Evolutionary conservation across 345 rosid species (phyloP), one percentile per base, ranked within the genome.

Genomic region (Eucalyptus sideroxylon): DNA sequence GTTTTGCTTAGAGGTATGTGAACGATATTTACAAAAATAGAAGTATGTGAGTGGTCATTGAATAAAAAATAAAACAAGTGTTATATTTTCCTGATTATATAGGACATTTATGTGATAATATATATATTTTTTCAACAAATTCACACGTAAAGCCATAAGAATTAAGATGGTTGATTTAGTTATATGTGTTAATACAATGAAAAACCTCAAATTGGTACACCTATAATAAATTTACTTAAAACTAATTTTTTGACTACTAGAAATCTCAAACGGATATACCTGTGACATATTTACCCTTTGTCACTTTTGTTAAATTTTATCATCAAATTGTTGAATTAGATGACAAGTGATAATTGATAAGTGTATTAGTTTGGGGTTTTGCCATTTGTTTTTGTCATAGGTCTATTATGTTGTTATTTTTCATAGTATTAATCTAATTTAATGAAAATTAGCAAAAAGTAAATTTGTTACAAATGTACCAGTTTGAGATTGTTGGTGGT

Each of bases 241-340:
- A 21, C 11, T 53, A 53, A 3, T 1, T 53, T 53, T 53, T 53
- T 53, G 11, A 53, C 11, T 53, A 21, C 5, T 53, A 53, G 0
- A 53, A 21, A 53, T 53, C 26, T 0, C 26, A 53, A 53, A 53
- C 0, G 0, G 2, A 53, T 53, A 53, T 53, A 53, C 5, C 2
- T 2, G 0, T 19, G 11, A 53, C 0, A 53, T 19, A 21, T 53
- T 53, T 0, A 53, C 2, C 1, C 0, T 53, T 21, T 53, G 59
- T 53, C 5, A 4, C 2, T 21, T 53, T 53, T 21, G 26, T 0
- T 53, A 8, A 53, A 53, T 53, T 53, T 21, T 21, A 53, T 53
- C 2, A 23, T 53, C 24, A 53, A 53, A 53, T 53, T 53, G 1
- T 0, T 53, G 2, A 53, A 53, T 53, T 53, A 53, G 11, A 0